Evolutionary conservation across 202 grass and related monocot species (phyloP).

Genomic region (Panicum hallii): DNA sequence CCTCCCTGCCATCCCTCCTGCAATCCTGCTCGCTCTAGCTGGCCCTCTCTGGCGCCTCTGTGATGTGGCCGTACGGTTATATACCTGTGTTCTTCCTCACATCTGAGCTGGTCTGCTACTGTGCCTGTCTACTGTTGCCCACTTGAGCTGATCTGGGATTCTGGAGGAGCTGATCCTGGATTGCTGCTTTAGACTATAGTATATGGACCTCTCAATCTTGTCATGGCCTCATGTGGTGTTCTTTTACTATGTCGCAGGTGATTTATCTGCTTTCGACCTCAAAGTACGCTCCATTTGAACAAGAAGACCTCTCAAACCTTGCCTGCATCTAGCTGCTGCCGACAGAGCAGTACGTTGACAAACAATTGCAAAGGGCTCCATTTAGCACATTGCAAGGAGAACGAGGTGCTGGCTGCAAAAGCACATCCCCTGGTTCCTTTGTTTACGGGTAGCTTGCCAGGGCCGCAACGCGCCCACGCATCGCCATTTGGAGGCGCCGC

Average conservation of each 20-base stretch:
- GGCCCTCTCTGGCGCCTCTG: neutral
- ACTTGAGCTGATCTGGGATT: slow-evolving; percentile 45
- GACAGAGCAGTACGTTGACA: neutral
- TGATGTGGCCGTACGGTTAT: neutral
- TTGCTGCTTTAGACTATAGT: neutral
- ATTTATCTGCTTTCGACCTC: neutral
- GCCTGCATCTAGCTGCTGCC: neutral
- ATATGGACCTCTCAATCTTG: neutral
- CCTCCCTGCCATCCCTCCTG: neutral
- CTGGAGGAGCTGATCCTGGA: slow-evolving; percentile 26
- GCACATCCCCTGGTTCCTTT: slow-evolving; percentile 10
- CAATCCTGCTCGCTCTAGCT: neutral
- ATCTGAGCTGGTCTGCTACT: neutral
- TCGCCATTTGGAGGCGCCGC: slow-evolving; percentile 47
- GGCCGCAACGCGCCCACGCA: neutral
- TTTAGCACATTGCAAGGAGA: too few relatives aligned
- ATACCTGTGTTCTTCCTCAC: slow-evolving; percentile 1
- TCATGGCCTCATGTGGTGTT: neutral
- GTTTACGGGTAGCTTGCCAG: slow-evolving; percentile 22
- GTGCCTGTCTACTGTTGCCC: neutral
- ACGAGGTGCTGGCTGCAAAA: too few relatives aligned
- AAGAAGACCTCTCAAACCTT: neutral
- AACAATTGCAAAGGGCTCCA: too few relatives aligned
- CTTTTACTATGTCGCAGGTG: neutral
- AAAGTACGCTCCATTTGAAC: neutral